Base-by-base conservation (phyloP, 306 rosid genomes). In the Pachyrhizus erosus region DNA sequence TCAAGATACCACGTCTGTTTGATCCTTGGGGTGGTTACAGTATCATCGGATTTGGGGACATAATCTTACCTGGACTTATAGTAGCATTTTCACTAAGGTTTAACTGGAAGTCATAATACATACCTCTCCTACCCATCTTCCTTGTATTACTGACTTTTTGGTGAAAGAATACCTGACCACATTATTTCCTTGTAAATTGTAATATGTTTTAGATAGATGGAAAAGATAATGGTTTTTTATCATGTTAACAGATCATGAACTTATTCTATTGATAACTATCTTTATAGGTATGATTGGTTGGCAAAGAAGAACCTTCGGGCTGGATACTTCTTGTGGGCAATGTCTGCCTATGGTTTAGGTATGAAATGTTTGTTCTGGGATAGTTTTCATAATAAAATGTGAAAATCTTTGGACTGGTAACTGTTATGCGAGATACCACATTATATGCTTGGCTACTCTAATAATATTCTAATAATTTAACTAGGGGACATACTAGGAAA, bases 21-120 rank as follows among this genome's bases (percentile, higher is more conserved):
- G 99, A 96, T 89, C 99, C 98, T 67, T 96, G 99, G 99, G 99
- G 99, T 84, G 99, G 99, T 76, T 96, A 87, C 89, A 96, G 99
- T 83, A 89, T 96, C 83, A 96, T 96, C 1, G 99, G 99, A 75
- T 96, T 96, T 21, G 99, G 99, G 78, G 99, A 96, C 83, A 96
- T 96, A 77, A 92, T 96, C 89, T 83, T 96, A 82, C 99, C 99
- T 1, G 99, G 99, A 80, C 89, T 96, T 77, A 85, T 96, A 7
- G 98, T 96, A 27, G 97, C 99, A 75, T 96, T 96, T 88, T 90
- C 99, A 5, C 87, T 93, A 80, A 96, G 99, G 99, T 96, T 74
- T 62, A 86, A 76, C 51, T 18, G 52, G 75, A 88, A 75, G 29
- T 73, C 73, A 73, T 70, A 29, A 27, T 68, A 37, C 52, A 13